These are phyloP conservation scores for Coniella lustricola DNA, from an alignment of 2,329 filamentous ascomycete species.

Conservation along the genomic window DNA sequence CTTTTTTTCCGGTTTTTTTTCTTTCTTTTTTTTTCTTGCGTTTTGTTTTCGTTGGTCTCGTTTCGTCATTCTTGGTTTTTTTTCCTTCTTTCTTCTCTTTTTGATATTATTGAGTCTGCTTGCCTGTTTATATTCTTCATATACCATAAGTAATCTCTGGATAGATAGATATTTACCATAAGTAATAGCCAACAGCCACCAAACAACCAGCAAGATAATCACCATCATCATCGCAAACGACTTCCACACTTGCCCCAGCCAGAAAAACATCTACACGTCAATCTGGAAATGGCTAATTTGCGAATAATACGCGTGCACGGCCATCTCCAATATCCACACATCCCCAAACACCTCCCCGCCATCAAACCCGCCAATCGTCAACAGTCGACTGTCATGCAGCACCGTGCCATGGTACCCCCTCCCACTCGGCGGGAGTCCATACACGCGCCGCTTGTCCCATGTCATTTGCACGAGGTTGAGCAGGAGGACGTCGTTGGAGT, in stretches of 20 bases:
- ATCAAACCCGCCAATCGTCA: constrained; percentile 62
- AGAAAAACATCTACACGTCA: constrained; percentile 42
- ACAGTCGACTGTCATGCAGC: constrained; percentile 56
- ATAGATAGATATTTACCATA: too few species aligned
- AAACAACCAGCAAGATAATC: too few species aligned
- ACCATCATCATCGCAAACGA: too few species aligned
- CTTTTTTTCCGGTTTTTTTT: too few species aligned
- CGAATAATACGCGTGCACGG: constrained; percentile 64
- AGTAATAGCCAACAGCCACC: too few species aligned
- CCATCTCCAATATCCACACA: constrained; percentile 60
- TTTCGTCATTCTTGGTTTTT: too few species aligned
- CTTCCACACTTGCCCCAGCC: background rate
- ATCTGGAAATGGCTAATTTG: constrained; percentile 69
- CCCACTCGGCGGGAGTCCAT: constrained; percentile 55
- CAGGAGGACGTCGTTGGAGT: constrained; percentile 61
- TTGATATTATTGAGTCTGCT: too few species aligned
- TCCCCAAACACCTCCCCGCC: constrained; percentile 62
- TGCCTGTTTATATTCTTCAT: too few species aligned
- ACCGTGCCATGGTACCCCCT: constrained; percentile 62
- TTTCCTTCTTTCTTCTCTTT: too few species aligned
- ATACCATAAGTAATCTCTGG: too few species aligned
- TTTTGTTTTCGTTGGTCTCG: too few species aligned
- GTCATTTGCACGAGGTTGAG: constrained; percentile 67
- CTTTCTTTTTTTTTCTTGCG: too few species aligned
- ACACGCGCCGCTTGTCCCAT: constrained; percentile 62